Base-by-base conservation (phyloP, 768 basidiomycete species). In the Solioccasus polychromus region DNA sequence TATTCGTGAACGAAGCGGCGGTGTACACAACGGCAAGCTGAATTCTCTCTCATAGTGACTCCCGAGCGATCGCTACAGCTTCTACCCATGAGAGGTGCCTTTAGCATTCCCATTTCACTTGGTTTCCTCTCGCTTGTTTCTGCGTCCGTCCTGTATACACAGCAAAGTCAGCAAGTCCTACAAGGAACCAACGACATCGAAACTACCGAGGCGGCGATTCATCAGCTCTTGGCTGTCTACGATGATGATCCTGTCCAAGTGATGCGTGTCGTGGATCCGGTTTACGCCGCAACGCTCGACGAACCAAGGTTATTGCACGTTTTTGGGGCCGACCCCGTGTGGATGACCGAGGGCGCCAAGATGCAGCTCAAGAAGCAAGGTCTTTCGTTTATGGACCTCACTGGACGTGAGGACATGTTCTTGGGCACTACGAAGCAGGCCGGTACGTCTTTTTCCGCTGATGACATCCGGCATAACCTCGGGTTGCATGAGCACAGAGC, bases 341-440 rank as follows among this genome's bases (percentile, higher is more conserved):
- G 54, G 50, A 42, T 60, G 58, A 48, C 54, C 2, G 58, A 52
- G 20, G 56, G 45, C 4, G 43, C 51, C 14, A 59, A 55, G 18
- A 39, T 51, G 12, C 44, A 40, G 18, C 44, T 56, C 18, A 45
- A 34, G 39, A 52, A 34, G 32, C 43, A 43, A 8, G 54, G 54
- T 1, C 39, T 44, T 0, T 35, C 44, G 2, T 58, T 60, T 25
- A 56, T 41, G 17, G 54, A 60, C 29, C 32, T 42, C 35, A 53
- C 52, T 23, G 38, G 45, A 30, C 41, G 19, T 9, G 29, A 39
- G 22, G 5, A 35, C 26, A 14, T 26, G 29, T 34, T n/a, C n/a
- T n/a, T n/a, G n/a, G n/a, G n/a, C n/a, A n/a, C n/a, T n/a, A n/a
- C n/a, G n/a, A n/a, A n/a, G n/a, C n/a, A n/a, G n/a, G n/a, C n/a